Evolutionary conservation across 2,329 filamentous ascomycete species (phyloP).

Genomic region (Cercospora janseana): DNA sequence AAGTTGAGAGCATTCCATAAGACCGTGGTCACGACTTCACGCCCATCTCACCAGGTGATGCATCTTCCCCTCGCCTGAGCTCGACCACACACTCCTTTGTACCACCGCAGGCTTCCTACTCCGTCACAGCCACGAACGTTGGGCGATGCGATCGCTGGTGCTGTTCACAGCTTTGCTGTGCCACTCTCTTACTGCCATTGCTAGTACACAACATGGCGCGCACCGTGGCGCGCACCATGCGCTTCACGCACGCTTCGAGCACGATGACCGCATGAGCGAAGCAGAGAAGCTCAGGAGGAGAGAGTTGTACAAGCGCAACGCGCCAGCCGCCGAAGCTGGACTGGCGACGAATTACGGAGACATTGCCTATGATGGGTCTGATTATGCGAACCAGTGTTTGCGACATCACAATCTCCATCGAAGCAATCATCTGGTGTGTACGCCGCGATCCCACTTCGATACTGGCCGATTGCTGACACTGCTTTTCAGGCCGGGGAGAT

Average conservation of each 20-base stretch:
- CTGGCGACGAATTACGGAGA: slow-evolving; percentile 3
- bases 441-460: background rate
- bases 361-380: slow-evolving; percentile 1
- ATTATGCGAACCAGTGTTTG: slow-evolving; percentile 49
- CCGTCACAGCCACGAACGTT: background rate
- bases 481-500: slow-evolving; percentile 20
- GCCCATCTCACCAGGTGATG: background rate
- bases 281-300: slow-evolving; percentile 3
- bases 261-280: slow-evolving; percentile 1
- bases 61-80: background rate
- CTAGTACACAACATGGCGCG: too few relatives aligned
- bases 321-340: background rate
- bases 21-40: background rate
- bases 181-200: background rate
- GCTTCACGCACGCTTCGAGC: background rate
- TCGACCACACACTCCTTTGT: background rate
- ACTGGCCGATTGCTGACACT: slow-evolving; percentile 57
- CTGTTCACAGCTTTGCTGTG: slow-evolving; percentile 15
- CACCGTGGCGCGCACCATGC: background rate
- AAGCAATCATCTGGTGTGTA: slow-evolving; percentile 58
- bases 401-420: slow-evolving; percentile 85
- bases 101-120: slow-evolving; percentile 7
- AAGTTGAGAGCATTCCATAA: background rate
- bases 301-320: slow-evolving; percentile 5
- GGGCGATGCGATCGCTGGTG: slow-evolving; percentile 2